Percentiles rank a stretch among this genome's conserved stretches.
Evolutionary conservation across 768 basidiomycete species (phyloP).

Genomic region (Termitomyces sp.): DNA sequence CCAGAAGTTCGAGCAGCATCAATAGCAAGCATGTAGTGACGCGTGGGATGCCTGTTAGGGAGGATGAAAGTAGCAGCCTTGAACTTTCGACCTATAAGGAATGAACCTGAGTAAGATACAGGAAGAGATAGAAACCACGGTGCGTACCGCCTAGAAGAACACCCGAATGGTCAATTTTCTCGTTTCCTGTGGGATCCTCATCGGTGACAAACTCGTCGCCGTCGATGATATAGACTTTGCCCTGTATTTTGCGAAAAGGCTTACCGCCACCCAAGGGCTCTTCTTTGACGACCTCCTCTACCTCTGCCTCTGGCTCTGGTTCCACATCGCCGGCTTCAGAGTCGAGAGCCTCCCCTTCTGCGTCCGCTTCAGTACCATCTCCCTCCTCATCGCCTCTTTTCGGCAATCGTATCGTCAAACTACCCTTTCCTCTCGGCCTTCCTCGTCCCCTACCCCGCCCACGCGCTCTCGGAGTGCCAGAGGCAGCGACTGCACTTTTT

Average conservation of each 20-base stretch:
- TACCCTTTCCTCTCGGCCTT: conserved; percentile 22
- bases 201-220: conserved; percentile 87
- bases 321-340: conserved; percentile 29
- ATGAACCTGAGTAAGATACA: not conserved
- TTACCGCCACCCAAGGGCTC: conserved; percentile 51
- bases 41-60: conserved; percentile 76
- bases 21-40: conserved; percentile 92
- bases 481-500: conserved; percentile 19
- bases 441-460: conserved; percentile 33
- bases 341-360: conserved; percentile 32
- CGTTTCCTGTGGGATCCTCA: conserved; percentile 81
- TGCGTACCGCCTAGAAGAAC: conserved; percentile 75
- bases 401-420: conserved; percentile 25
- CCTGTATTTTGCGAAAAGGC: conserved; percentile 70
- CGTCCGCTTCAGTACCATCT: conserved; percentile 29
- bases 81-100: conserved; percentile 67
- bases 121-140: conserved; percentile 9
- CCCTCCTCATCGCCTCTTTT: conserved; percentile 24
- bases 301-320: conserved; percentile 22
- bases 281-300: conserved; percentile 33
- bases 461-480: conserved; percentile 28
- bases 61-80: conserved; percentile 88
- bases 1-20: conserved; percentile 96
- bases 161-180: conserved; percentile 86
- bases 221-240: conserved; percentile 70